phyloP scores from a whole-genome alignment of 1,284 basidiomycete species.

The Mycena sp. region DNA sequence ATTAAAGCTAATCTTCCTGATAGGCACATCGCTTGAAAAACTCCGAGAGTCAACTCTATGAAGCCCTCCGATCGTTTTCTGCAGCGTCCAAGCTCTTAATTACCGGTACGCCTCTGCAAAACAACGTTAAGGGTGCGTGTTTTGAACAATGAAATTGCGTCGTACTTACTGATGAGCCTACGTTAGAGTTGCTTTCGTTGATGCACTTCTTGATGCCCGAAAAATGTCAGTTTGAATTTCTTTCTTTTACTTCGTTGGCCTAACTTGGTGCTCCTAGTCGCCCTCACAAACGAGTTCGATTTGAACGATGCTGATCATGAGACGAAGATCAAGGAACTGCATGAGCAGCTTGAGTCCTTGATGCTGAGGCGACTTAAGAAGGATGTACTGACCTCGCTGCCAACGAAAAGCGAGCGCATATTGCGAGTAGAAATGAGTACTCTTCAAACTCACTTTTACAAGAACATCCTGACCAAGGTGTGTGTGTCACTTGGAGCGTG shows the following conservation, averaged over 20 bases:
- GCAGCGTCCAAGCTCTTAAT: conserved; percentile 95
- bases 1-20: background rate
- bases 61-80: conserved; percentile 90
- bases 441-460: conserved; percentile 98
- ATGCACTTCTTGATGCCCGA: conserved; percentile 99
- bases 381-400: conserved; percentile 97
- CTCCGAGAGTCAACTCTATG: conserved; percentile 96
- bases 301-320: conserved; percentile 94
- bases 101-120: conserved; percentile 98
- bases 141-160: conserved; percentile 56
- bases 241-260: conserved; percentile 35
- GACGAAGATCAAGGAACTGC: conserved; percentile 93
- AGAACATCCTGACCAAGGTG: conserved; percentile 97
- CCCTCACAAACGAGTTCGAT: conserved; percentile 94
- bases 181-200: conserved; percentile 88
- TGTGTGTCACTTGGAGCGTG: conserved; percentile 36
- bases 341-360: conserved; percentile 91
- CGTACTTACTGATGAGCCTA: conserved; percentile 65
- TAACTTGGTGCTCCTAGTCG: conserved; percentile 55
- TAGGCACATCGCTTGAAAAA: conserved; percentile 98
- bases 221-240: conserved; percentile 73
- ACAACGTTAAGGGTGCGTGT: conserved; percentile 93
- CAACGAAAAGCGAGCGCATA: conserved; percentile 98
- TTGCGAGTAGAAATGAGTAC: conserved; percentile 98
- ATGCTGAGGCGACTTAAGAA: conserved; percentile 97